These are phyloP conservation scores for Chamaecrista fasciculata DNA, from an alignment of 306 rosid genomes.

Conservation along the genomic window DNA sequence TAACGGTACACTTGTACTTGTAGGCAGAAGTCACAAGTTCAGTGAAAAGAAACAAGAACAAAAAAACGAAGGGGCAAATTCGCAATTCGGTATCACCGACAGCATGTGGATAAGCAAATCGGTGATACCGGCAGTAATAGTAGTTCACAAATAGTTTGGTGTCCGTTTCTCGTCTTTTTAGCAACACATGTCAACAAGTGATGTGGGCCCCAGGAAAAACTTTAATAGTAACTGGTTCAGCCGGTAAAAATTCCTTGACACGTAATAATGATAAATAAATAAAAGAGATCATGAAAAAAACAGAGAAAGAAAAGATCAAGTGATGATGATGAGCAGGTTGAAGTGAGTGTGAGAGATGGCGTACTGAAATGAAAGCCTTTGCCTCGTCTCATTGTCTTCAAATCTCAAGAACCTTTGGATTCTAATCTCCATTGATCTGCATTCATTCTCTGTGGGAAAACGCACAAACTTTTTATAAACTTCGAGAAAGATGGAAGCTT, in stretches of 20 bases:
- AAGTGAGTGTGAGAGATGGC: conserved; percentile 52
- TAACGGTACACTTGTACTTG: no score
- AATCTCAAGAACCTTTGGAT: neutral
- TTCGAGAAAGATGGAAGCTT: conserved; percentile 66
- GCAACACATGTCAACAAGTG: neutral
- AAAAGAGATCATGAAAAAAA: neutral
- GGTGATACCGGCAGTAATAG: conserved; percentile 35
- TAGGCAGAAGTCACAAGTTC: no score
- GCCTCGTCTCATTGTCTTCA: conserved; percentile 4
- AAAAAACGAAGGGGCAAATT: neutral
- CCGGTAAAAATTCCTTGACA: conserved; percentile 29
- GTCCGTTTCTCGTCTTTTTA: no score
- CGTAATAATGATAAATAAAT: neutral
- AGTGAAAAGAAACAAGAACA: neutral
- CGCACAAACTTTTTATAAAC: neutral
- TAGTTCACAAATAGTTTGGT: conserved; percentile 3
- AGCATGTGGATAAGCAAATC: conserved; percentile 22
- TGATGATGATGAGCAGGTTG: no score
- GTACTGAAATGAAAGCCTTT: conserved; percentile 45
- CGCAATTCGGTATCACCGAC: conserved; percentile 62
- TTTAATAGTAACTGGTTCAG: conserved; percentile 34
- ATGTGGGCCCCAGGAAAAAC: neutral
- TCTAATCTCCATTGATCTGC: conserved; percentile 19
- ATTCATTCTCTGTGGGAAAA: neutral
- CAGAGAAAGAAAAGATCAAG: no score